Percentiles rank a stretch among this genome's conserved stretches.
These are phyloP conservation scores for Xeromyces bisporus DNA, from an alignment of 495 filamentous ascomycete genomes.

Conservation along the genomic window DNA sequence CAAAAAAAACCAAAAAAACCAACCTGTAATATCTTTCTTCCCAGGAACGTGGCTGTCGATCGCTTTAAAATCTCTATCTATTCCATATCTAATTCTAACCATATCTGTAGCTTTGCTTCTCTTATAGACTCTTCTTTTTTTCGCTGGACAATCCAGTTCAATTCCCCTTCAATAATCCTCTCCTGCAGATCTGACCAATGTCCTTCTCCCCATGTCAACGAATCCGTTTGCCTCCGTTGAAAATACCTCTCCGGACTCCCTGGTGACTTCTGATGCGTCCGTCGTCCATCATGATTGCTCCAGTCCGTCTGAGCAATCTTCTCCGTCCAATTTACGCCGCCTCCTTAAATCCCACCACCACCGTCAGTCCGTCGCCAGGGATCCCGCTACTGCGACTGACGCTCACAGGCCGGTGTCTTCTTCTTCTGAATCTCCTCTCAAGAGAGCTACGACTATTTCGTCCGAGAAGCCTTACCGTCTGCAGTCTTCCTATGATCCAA, in stretches of 20 bases:
- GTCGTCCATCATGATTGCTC: constrained; percentile 32
- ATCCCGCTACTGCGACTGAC: constrained; percentile 25
- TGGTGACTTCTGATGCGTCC: constrained; percentile 34
- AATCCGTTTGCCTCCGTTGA: constrained; percentile 32
- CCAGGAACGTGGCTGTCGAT: constrained; percentile 1
- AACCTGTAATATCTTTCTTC: constrained; percentile 3
- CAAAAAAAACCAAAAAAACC: constrained; percentile 1
- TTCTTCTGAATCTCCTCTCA: constrained; percentile 17
- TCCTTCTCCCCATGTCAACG: constrained; percentile 36
- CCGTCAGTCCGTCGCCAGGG: constrained; percentile 19
- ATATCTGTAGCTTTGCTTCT: constrained; percentile 1
- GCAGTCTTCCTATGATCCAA: constrained; percentile 23
- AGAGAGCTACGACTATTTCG: constrained; percentile 18
- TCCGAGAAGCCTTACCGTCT: constrained; percentile 13
- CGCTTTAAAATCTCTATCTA: background rate
- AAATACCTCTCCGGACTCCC: constrained; percentile 28
- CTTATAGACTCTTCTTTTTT: constrained; percentile 6
- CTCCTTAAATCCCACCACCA: constrained; percentile 20
- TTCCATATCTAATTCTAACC: constrained; percentile 1
- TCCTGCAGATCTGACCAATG: constrained; percentile 31
- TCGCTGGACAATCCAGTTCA: constrained; percentile 12
- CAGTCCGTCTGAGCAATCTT: constrained; percentile 14
- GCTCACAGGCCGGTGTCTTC: constrained; percentile 22
- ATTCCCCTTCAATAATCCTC: constrained; percentile 12
- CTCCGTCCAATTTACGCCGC: constrained; percentile 26